Evolutionary conservation across 2,329 filamentous ascomycete genomes (phyloP).

Genomic region (Nannizzia gypsea): DNA sequence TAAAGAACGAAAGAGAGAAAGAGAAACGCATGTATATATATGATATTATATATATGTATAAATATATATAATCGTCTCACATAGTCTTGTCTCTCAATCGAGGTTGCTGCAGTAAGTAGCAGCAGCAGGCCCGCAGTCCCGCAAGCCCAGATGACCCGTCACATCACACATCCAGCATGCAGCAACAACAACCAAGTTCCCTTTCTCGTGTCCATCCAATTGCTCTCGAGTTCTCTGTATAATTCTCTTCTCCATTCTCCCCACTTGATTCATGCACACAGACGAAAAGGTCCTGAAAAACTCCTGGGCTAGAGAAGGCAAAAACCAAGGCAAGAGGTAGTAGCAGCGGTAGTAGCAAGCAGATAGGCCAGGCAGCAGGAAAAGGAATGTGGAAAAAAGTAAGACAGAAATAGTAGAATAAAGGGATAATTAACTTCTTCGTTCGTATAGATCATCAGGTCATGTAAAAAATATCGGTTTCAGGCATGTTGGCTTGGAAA

Average conservation of each 20-base stretch:
- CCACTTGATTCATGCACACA: slow-evolving; percentile 1
- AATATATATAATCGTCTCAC: not conserved
- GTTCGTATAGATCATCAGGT: slow-evolving; percentile 8
- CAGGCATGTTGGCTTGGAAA: not conserved
- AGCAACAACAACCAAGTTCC: not conserved
- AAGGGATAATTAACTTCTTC: slow-evolving; percentile 7
- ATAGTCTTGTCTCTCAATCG: not conserved
- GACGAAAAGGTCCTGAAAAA: slow-evolving; percentile 1
- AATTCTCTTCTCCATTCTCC: not conserved
- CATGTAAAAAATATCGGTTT: slow-evolving; percentile 4
- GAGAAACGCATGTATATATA: no score
- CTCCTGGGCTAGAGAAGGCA: slow-evolving; percentile 5
- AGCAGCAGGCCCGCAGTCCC: not conserved
- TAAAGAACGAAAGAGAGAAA: no score
- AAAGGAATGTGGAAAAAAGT: not conserved
- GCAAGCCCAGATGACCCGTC: not conserved
- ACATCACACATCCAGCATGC: not conserved
- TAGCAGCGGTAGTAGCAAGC: not conserved
- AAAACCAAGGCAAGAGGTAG: not conserved
- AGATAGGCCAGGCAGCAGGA: no score
- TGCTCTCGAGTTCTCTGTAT: not conserved
- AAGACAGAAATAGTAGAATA: not conserved
- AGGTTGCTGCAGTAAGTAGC: not conserved
- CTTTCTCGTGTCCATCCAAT: not conserved
- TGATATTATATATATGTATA: no score